Conservation (phyloP, 2,329 filamentous ascomycete species). For the Fusarium cicatricum region DNA sequence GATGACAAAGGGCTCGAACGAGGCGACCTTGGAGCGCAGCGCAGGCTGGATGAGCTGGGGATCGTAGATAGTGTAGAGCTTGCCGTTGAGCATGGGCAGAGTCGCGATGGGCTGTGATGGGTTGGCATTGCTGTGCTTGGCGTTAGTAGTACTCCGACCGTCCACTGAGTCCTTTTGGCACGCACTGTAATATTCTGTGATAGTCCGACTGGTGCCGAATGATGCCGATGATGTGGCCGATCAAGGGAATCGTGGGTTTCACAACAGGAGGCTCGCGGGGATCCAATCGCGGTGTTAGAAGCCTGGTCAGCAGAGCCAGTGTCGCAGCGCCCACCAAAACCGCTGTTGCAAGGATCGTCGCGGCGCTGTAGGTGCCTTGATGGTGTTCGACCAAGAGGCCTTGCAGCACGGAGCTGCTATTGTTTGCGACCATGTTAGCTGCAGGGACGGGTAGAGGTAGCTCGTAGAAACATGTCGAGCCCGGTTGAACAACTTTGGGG, state of each 20-base stretch:
- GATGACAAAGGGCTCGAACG: constrained; percentile 52
- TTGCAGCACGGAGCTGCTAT: background rate
- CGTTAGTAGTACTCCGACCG: background rate
- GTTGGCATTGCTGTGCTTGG: constrained; percentile 34
- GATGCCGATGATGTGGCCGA: constrained; percentile 57
- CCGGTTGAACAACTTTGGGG: too few species aligned
- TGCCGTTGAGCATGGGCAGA: constrained; percentile 53
- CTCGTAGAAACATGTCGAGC: too few species aligned
- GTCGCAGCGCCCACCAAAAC: constrained; percentile 15
- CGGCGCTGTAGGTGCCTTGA: constrained; percentile 1
- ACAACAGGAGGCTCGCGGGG: constrained; percentile 54
- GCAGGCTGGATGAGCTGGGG: constrained; percentile 50
- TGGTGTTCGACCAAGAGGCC: constrained; percentile 10
- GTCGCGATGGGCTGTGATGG: constrained; percentile 50
- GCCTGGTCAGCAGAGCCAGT: constrained; percentile 24
- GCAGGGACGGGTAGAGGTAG: background rate
- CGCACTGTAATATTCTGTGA: constrained; percentile 49
- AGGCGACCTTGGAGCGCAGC: constrained; percentile 51
- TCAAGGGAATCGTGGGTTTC: constrained; percentile 50
- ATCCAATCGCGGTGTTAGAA: constrained; percentile 37
- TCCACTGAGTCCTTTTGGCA: background rate
- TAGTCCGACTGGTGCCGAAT: constrained; percentile 49
- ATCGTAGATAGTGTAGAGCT: constrained; percentile 55
- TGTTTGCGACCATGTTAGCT: background rate
- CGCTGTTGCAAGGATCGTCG: constrained; percentile 51